Evolutionary conservation across 2,329 filamentous ascomycete species (phyloP).

Genomic region (Didymella pomorum): DNA sequence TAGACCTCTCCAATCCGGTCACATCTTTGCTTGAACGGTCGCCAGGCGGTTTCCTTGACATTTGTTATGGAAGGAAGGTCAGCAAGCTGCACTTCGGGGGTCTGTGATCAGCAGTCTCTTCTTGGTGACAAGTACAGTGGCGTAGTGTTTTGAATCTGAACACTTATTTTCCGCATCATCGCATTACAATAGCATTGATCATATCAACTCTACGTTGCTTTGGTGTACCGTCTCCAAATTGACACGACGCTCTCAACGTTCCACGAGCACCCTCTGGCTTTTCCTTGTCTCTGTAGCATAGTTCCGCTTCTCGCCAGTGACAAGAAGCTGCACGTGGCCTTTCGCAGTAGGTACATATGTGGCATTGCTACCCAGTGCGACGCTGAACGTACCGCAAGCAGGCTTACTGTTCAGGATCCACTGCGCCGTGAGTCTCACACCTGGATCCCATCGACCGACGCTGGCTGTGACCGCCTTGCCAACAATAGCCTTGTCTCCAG

Average conservation of each 20-base stretch:
- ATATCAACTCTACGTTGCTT: no score
- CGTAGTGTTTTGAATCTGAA: no score
- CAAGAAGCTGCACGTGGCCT: slow-evolving; percentile 23
- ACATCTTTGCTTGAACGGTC: no score
- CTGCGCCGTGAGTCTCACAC: slow-evolving; percentile 45
- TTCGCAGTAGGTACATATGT: slow-evolving; percentile 23
- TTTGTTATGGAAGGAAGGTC: no score
- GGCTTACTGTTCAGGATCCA: slow-evolving; percentile 44
- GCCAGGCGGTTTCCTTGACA: no score
- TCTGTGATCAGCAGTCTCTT: no score
- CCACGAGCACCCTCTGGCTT: slow-evolving; percentile 25
- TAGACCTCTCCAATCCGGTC: no score
- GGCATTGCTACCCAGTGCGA: slow-evolving; percentile 34
- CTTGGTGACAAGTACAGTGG: no score
- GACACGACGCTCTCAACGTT: background rate
- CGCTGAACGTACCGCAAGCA: slow-evolving; percentile 30
- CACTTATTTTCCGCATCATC: no score
- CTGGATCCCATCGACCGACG: slow-evolving; percentile 51
- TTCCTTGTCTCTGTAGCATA: slow-evolving; percentile 34
- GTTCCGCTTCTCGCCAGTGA: slow-evolving; percentile 34
- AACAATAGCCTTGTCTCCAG: slow-evolving; percentile 12
- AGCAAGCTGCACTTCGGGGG: no score
- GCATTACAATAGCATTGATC: no score
- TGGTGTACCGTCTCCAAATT: no score
- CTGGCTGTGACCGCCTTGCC: slow-evolving; percentile 21